Percentiles rank a stretch among this genome's conserved stretches.
Evolutionary conservation across 306 rosid species (phyloP).

Genomic region (Sophora flavescens): DNA sequence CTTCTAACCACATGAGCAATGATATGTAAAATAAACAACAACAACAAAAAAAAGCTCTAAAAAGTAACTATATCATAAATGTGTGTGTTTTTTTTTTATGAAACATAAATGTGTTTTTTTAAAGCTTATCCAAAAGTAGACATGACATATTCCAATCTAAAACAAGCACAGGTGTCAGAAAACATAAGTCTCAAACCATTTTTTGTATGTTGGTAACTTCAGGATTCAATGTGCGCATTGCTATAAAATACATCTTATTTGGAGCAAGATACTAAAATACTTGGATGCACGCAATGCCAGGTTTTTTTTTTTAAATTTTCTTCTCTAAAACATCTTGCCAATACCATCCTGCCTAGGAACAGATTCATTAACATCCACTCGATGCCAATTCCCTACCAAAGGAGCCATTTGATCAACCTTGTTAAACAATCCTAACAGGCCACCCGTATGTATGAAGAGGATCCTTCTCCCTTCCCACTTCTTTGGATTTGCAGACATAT

Average conservation of each 20-base stretch:
- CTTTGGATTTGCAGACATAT: constrained; percentile 75
- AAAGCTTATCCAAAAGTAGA: not conserved
- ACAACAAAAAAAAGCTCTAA: not conserved
- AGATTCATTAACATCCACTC: constrained; percentile 78
- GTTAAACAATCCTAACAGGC: constrained; percentile 88
- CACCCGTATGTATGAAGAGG: constrained; percentile 95
- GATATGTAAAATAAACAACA: not conserved
- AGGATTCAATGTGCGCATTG: constrained; percentile 16
- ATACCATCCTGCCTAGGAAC: constrained; percentile 77
- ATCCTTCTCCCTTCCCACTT: constrained; percentile 96
- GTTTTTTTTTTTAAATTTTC: constrained; percentile 12
- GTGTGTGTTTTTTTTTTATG: too few relatives aligned
- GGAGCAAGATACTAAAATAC: not conserved
- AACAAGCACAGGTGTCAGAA: not conserved
- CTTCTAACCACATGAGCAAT: not conserved
- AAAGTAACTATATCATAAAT: not conserved
- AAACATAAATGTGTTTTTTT: too few relatives aligned
- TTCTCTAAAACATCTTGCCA: constrained; percentile 81
- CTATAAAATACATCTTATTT: constrained; percentile 26
- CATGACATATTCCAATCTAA: not conserved
- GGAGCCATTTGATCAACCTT: constrained; percentile 81
- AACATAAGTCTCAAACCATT: not conserved
- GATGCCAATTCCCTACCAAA: constrained; percentile 71
- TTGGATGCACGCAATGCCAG: constrained; percentile 29
- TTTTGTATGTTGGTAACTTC: not conserved